These are phyloP conservation scores for Talaromyces islandicus DNA, from an alignment of 2,329 filamentous ascomycete genomes.

Conservation along the genomic window DNA sequence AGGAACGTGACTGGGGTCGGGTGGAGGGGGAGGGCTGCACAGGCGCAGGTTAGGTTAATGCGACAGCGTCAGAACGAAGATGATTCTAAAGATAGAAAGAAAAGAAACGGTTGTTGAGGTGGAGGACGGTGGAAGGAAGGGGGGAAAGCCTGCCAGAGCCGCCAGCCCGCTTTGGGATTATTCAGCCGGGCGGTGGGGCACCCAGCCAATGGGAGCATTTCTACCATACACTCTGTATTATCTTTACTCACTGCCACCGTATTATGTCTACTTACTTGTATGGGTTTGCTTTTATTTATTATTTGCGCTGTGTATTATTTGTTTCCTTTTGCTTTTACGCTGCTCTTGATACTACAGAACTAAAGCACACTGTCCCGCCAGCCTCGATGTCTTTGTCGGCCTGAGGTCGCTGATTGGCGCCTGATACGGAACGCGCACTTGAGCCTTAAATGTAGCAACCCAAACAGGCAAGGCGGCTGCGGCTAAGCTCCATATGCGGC, in stretches of 20 bases:
- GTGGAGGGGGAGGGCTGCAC: neutral
- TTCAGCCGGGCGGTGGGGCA: neutral
- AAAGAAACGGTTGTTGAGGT: constrained; percentile 7
- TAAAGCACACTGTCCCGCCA: too few relatives aligned
- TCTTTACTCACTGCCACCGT: too few relatives aligned
- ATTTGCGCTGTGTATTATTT: too few relatives aligned
- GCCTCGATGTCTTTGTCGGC: neutral
- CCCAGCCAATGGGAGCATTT: too few relatives aligned
- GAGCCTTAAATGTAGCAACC: neutral
- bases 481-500: neutral
- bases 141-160: neutral
- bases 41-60: neutral
- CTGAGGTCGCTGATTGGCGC: neutral
- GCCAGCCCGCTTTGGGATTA: neutral
- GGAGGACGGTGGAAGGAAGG: constrained; percentile 3
- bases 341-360: too few relatives aligned
- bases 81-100: constrained; percentile 28
- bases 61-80: constrained; percentile 12
- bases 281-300: too few relatives aligned
- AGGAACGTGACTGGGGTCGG: neutral
- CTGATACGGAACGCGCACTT: neutral
- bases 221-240: too few relatives aligned
- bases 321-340: too few relatives aligned
- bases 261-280: too few relatives aligned
- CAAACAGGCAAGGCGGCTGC: neutral